phyloP scores from a whole-genome alignment of 306 rosid genomes.

The Quercus variabilis region DNA sequence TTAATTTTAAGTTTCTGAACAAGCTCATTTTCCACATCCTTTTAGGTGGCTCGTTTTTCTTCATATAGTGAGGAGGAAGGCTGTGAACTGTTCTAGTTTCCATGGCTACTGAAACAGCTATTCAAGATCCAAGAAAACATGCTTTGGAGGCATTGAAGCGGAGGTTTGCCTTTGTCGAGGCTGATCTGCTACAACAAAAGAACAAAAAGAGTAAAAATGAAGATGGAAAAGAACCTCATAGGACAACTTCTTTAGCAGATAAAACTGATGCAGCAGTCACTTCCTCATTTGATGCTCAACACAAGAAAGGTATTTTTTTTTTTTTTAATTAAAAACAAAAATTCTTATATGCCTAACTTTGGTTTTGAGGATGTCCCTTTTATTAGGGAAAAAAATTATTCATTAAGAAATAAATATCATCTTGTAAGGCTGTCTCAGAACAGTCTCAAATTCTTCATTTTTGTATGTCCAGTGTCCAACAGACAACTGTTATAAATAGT shows the following conservation, averaged over 20 bases:
- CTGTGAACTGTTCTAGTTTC: not conserved
- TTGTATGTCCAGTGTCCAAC: not conserved
- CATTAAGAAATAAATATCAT: not conserved
- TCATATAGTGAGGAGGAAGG: not conserved
- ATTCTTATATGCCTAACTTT: not conserved
- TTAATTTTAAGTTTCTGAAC: not conserved
- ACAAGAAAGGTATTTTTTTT: constrained; percentile 42
- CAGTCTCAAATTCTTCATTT: not conserved
- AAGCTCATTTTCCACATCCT: not conserved
- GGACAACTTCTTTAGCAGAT: constrained; percentile 17
- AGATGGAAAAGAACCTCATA: constrained; percentile 14
- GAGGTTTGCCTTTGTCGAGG: constrained; percentile 55
- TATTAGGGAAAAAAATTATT: not conserved
- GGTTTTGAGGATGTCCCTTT: not conserved
- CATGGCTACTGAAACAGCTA: constrained; percentile 43
- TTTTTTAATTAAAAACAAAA: not conserved
- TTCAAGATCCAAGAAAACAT: constrained; percentile 57
- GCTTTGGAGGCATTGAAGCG: constrained; percentile 78
- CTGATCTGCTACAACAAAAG: constrained; percentile 49
- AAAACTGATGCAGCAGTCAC: constrained; percentile 14
- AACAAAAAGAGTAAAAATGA: constrained; percentile 18
- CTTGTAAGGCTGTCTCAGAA: not conserved
- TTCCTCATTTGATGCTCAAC: not conserved
- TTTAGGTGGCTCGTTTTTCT: not conserved
- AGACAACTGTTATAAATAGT: not conserved